Base-by-base conservation (phyloP, 371 early-diverging fungal genomes). In the Mucor irregularis region DNA sequence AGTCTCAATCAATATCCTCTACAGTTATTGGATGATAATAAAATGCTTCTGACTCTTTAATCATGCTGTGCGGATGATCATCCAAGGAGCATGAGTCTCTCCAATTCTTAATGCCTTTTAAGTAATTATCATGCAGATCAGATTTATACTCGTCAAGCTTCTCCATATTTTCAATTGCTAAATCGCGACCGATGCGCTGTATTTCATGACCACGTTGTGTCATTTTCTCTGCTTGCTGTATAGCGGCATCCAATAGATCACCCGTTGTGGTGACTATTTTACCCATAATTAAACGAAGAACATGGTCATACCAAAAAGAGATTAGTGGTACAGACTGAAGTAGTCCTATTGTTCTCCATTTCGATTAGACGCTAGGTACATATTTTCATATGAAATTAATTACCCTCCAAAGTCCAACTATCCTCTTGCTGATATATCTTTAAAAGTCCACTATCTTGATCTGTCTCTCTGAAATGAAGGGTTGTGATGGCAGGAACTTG, bases 271-370 rank as follows among this genome's bases (percentile, higher is more conserved):
- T 77, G 34, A 86, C 40, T 2, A 86, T 47, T 38, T 80, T 61
- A 16, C 84, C 86, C 60, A 84, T 62, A 24, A 76, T 60, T 16
- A 79, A 71, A 52, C 86, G 77, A 1, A 82, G 73, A 29, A 86
- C 75, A 51, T 83, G 73, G 49, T 86, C 81, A 61, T 86, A 86
- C 84, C 86, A 86, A 72, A 81, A 86, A 5, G 80, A 82, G 28
- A 86, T 62, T 11, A 84, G 63, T 31, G 86, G 86, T 58, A 84
- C 73, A 45, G 82, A 82, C 56, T 83, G 80, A 21, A 84, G 73
- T 29, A 86, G 52, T 21, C 84, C 78, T 77, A 49, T 44, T 35
- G 16, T 11, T 43, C 46, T 38, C n/a, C n/a, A 25, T 38, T 29
- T 22, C 28, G 28, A 34, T 30, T 26, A 25, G 21, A 50, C 13